A percentile compares a stretch with the other conserved stretches of the same genome.
Evolutionary conservation across 2,329 filamentous ascomycete species (phyloP).

Genomic region (Atkinsonella hypoxylon): DNA sequence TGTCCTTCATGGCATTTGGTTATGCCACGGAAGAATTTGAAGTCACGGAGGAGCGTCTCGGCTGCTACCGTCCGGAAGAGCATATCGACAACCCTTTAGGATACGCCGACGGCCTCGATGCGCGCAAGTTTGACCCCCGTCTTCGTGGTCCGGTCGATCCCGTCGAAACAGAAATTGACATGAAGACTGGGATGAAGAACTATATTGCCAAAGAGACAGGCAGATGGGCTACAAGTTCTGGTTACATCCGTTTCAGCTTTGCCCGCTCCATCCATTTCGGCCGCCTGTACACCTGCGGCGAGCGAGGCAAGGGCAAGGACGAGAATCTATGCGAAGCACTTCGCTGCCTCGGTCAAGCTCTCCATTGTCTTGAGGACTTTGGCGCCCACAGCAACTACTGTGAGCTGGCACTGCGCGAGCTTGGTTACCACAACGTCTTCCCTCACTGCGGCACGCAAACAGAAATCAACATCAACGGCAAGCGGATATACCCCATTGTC

Average conservation of each 20-base stretch:
- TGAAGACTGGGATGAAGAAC: constrained; percentile 90
- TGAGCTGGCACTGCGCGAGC: constrained; percentile 66
- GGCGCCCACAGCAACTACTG: constrained; percentile 77
- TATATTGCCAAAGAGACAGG: constrained; percentile 90
- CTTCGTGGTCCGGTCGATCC: constrained; percentile 68
- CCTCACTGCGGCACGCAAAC: constrained; percentile 58
- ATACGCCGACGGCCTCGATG: constrained; percentile 79
- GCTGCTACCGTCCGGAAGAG: constrained; percentile 68
- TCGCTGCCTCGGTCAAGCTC: constrained; percentile 61
- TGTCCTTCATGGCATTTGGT: constrained; percentile 71
- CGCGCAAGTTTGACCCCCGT: constrained; percentile 67
- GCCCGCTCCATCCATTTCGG: constrained; percentile 66
- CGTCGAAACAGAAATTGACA: constrained; percentile 61
- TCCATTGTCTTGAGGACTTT: constrained; percentile 71
- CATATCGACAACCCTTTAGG: constrained; percentile 69
- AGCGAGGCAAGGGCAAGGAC: constrained; percentile 49
- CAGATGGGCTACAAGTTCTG: constrained; percentile 79
- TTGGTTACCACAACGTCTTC: constrained; percentile 69
- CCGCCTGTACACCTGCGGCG: constrained; percentile 58
- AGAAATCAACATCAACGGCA: constrained; percentile 51
- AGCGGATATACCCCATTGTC: constrained; percentile 59
- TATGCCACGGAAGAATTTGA: constrained; percentile 82
- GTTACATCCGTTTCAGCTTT: constrained; percentile 69
- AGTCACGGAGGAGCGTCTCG: constrained; percentile 67
- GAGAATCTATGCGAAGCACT: constrained; percentile 72